A percentile compares a stretch with the other conserved stretches of the same genome.
phyloP scores from a whole-genome alignment of 495 filamentous ascomycete species.

The Penicillium canescens region DNA sequence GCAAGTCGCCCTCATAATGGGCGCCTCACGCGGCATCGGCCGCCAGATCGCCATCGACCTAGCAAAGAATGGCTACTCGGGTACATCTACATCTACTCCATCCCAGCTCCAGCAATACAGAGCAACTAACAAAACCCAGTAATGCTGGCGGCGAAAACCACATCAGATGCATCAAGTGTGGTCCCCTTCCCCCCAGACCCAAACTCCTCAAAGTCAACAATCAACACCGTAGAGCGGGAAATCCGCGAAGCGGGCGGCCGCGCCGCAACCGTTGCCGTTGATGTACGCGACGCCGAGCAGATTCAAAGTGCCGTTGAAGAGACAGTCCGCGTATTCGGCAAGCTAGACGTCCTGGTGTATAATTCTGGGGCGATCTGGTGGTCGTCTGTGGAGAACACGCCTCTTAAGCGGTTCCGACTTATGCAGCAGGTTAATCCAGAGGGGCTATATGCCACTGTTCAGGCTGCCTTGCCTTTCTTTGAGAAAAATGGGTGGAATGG shows the following conservation, averaged over 20 bases:
- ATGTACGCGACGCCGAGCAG: conserved; percentile 64
- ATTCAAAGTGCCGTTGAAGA: conserved; percentile 60
- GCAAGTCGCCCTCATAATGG: conserved; percentile 68
- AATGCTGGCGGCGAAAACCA: conserved; percentile 78
- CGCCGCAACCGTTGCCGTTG: conserved; percentile 67
- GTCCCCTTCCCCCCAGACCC: conserved; percentile 76
- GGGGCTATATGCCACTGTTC: conserved; percentile 62
- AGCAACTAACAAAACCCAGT: conserved; percentile 48
- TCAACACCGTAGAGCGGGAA: conserved; percentile 80
- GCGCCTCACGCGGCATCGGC: conserved; percentile 77
- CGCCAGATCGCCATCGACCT: conserved; percentile 77
- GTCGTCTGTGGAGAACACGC: conserved; percentile 71
- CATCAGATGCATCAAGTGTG: conserved; percentile 57
- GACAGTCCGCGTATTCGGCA: conserved; percentile 61
- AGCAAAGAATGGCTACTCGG: conserved; percentile 67
- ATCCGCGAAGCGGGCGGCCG: conserved; percentile 66
- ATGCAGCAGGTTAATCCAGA: conserved; percentile 83
- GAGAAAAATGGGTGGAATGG: conserved; percentile 53
- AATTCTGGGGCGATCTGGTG: conserved; percentile 90
- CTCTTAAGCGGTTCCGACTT: conserved; percentile 75
- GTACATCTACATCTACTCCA: conserved; percentile 35
- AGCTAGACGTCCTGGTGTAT: conserved; percentile 75
- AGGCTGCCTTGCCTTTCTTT: conserved; percentile 65
- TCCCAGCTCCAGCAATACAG: background rate
- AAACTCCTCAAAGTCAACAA: conserved; percentile 76